Percentiles rank a stretch among this genome's conserved stretches.
Conservation (phyloP, 1,284 basidiomycete species). For the Meira miltonrushii region DNA sequence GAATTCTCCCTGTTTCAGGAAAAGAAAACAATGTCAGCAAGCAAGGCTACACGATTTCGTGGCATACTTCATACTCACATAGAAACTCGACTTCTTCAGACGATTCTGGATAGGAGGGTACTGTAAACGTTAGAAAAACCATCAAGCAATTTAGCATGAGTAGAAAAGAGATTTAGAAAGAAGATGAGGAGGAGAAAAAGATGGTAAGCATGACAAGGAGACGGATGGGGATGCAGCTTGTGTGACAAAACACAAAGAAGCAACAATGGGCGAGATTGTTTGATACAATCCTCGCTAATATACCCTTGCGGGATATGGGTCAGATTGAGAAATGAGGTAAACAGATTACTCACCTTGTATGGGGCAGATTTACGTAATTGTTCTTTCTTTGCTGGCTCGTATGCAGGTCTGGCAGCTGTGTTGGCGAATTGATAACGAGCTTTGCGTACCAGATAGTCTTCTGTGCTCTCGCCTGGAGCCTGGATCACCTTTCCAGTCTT, state of each 20-base stretch:
- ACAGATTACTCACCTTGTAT: constrained; percentile 14
- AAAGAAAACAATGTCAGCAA: neutral
- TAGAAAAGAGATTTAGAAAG: too few relatives aligned
- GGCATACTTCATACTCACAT: constrained; percentile 23
- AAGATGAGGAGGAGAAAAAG: too few relatives aligned
- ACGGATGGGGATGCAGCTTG: neutral
- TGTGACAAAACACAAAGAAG: neutral
- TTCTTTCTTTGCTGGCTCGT: neutral
- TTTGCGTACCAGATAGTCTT: constrained; percentile 8
- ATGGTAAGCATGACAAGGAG: too few relatives aligned
- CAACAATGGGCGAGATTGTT: neutral
- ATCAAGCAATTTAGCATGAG: constrained; percentile 7
- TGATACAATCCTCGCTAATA: neutral
- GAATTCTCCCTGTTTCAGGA: neutral
- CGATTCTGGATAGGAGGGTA: constrained; percentile 43
- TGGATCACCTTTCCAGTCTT: constrained; percentile 14
- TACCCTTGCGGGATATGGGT: too few relatives aligned
- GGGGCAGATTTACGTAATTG: constrained; percentile 12
- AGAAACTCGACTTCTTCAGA: constrained; percentile 43
- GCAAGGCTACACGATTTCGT: neutral
- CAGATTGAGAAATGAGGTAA: neutral
- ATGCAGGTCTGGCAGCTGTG: constrained; percentile 2
- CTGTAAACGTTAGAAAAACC: constrained; percentile 32
- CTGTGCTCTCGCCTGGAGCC: constrained; percentile 6
- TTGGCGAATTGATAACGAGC: constrained; percentile 6